phyloP scores from a whole-genome alignment of 495 filamentous ascomycete genomes.

The Cenococcum geophilum region DNA sequence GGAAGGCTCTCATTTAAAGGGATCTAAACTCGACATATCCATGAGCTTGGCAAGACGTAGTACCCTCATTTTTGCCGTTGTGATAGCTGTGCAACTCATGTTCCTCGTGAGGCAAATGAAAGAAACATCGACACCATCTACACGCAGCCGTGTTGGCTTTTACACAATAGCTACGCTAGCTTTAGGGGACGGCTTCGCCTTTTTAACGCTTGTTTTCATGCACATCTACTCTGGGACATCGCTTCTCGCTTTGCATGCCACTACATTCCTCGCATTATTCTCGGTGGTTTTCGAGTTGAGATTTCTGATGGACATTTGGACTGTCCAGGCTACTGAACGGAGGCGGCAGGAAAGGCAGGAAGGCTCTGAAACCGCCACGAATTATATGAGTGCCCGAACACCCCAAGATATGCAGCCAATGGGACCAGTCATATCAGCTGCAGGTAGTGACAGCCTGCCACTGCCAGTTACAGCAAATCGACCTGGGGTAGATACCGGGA shows the following conservation, averaged over 20 bases:
- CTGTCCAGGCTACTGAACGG: conserved; percentile 76
- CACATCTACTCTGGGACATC: conserved; percentile 50
- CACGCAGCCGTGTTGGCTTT: conserved; percentile 82
- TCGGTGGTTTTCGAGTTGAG: conserved; percentile 68
- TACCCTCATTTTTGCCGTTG: conserved; percentile 57
- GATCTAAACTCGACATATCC: conserved; percentile 72
- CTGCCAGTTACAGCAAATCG: conserved; percentile 54
- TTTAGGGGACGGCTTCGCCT: conserved; percentile 70
- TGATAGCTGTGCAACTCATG: conserved; percentile 63
- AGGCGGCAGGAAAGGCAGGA: conserved; percentile 51
- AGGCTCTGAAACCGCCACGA: conserved; percentile 15
- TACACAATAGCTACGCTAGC: conserved; percentile 78
- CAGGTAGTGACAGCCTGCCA: conserved; percentile 49
- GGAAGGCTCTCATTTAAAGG: conserved; percentile 62
- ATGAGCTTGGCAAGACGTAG: conserved; percentile 59
- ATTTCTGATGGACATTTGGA: conserved; percentile 84
- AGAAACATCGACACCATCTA: conserved; percentile 90
- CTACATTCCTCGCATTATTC: conserved; percentile 63
- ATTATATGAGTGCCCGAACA: conserved; percentile 13
- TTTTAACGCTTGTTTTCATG: conserved; percentile 58
- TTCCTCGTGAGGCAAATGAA: conserved; percentile 80
- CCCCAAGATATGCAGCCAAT: conserved; percentile 22
- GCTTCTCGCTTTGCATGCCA: conserved; percentile 30
- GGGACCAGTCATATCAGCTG: conserved; percentile 28
- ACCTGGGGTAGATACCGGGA: conserved; percentile 40